Percentiles rank a stretch among this genome's conserved stretches.
phyloP scores from a whole-genome alignment of 2,329 filamentous ascomycete species.

The Alternaria viburni region DNA sequence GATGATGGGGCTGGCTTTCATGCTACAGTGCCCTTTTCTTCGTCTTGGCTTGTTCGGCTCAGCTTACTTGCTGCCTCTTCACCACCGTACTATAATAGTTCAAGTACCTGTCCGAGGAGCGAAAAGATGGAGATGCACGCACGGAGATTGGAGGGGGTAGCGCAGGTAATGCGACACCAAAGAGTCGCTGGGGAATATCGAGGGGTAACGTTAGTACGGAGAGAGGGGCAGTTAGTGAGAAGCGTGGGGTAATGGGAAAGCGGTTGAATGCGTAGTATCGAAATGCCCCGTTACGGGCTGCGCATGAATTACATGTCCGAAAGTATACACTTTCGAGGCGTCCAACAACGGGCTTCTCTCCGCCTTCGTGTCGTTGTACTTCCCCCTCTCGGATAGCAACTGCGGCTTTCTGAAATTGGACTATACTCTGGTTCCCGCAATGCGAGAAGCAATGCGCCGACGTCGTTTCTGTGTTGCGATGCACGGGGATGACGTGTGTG shows the following conservation, averaged over 20 bases:
- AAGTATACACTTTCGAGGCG: neutral
- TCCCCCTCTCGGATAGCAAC: neutral
- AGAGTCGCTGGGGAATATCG: neutral
- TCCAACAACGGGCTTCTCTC: neutral
- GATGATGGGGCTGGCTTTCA: neutral
- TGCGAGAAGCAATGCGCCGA: neutral
- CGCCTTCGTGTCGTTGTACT: neutral
- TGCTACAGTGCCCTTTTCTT: neutral
- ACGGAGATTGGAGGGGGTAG: slow-evolving; percentile 4
- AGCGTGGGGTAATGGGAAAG: neutral
- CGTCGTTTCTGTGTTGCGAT: neutral
- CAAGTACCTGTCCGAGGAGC: neutral
- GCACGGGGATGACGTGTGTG: neutral
- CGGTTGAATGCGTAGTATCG: neutral
- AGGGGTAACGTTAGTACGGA: neutral
- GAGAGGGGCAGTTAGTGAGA: neutral
- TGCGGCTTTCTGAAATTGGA: neutral
- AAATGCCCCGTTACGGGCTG: neutral
- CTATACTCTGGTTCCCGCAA: neutral
- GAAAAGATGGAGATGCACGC: neutral
- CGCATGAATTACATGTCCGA: neutral
- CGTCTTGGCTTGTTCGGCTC: neutral
- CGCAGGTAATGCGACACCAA: neutral
- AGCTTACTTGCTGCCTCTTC: neutral
- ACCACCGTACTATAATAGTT: neutral